Conservation (phyloP, 2,329 filamentous ascomycete genomes). For the Sporothrix dimorphospora region DNA sequence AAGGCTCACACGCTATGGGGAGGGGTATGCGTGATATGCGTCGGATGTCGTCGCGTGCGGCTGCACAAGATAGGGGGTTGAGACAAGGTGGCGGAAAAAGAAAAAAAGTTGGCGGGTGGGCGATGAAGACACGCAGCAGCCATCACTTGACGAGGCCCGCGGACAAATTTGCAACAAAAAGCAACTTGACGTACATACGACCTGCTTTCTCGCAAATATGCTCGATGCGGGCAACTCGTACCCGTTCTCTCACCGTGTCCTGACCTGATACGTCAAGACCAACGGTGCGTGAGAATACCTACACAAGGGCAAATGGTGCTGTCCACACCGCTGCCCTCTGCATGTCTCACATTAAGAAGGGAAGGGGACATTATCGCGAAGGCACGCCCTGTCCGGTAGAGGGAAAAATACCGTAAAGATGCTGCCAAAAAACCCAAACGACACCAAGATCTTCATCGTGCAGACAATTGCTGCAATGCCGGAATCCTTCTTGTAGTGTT, state of each 20-base stretch:
- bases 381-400: not conserved
- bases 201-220: slow-evolving; percentile 4
- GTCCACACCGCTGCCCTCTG: not conserved
- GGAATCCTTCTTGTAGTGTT: not conserved
- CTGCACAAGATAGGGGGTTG: slow-evolving; percentile 18
- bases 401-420: not conserved
- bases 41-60: not conserved
- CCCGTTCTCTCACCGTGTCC: not conserved
- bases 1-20: not conserved
- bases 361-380: not conserved
- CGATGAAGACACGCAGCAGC: not conserved
- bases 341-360: slow-evolving; percentile 11
- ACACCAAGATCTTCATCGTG: slow-evolving; percentile 20
- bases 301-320: too few relatives aligned
- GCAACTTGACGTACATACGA: too few relatives aligned
- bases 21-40: not conserved
- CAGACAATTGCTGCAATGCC: not conserved
- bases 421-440: not conserved
- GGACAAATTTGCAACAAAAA: not conserved
- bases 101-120: too few relatives aligned
- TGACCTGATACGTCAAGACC: not conserved
- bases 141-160: not conserved
- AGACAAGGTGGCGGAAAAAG: not conserved
- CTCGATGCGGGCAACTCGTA: not conserved
- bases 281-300: too few relatives aligned